Evolutionary conservation across 2,329 filamentous ascomycete genomes (phyloP).

Genomic region (Colletotrichum eremochloae): DNA sequence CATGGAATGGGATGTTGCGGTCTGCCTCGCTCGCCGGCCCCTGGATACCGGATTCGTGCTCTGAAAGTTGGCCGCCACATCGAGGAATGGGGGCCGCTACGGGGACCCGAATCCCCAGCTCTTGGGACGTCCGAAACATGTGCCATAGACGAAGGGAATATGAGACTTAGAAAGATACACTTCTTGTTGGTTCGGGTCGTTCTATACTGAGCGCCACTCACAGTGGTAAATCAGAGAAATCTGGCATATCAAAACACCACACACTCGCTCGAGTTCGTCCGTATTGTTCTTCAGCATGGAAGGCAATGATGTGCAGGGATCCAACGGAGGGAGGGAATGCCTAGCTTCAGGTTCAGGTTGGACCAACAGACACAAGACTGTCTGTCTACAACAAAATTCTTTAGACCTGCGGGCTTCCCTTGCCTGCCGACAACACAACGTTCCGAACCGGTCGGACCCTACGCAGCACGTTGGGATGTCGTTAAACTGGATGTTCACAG

Average conservation of each 20-base stretch:
- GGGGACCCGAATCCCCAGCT: not conserved
- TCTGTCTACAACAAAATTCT: not conserved
- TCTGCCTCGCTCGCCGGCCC: not conserved
- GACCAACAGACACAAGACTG: not conserved
- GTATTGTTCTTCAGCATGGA: not conserved
- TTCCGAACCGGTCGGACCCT: too few species aligned
- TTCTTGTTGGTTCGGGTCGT: not conserved
- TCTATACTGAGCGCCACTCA: not conserved
- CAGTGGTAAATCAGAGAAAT: too few species aligned
- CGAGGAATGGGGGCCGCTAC: slow-evolving; percentile 5
- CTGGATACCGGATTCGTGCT: not conserved
- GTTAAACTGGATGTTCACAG: not conserved
- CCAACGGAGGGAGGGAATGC: not conserved
- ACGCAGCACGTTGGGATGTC: not conserved
- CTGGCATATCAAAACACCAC: not conserved
- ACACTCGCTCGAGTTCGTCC: not conserved
- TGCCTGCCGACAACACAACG: not conserved
- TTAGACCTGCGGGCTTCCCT: too few species aligned
- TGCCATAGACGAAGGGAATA: not conserved
- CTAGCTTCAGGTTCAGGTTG: not conserved
- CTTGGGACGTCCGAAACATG: slow-evolving; percentile 7
- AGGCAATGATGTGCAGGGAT: not conserved
- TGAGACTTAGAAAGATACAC: slow-evolving; percentile 6
- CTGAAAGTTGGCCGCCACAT: not conserved
- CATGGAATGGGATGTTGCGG: not conserved